phyloP scores from a whole-genome alignment of 2,329 filamentous ascomycete genomes.

The Aotearoamyces nothofagi region DNA sequence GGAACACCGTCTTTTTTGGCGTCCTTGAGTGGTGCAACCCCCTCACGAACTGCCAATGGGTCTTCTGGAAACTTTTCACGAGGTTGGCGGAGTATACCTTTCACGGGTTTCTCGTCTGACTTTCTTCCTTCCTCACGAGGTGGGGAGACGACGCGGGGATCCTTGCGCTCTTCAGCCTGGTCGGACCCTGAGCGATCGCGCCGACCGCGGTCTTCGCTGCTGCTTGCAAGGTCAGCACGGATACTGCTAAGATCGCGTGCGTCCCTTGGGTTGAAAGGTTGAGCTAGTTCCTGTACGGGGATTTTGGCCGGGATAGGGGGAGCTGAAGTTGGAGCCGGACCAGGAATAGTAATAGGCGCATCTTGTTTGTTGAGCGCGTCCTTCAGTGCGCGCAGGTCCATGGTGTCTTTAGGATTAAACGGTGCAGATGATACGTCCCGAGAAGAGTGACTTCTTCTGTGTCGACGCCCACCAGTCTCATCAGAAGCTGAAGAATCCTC shows the following conservation, averaged over 20 bases:
- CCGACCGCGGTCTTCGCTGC: not conserved
- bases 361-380: slow-evolving; percentile 16
- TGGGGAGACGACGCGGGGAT: slow-evolving; percentile 55
- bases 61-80: slow-evolving; percentile 78
- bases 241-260: slow-evolving; percentile 12
- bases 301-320: slow-evolving; percentile 3
- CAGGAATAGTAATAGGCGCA: not conserved
- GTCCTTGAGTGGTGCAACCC: slow-evolving; percentile 87
- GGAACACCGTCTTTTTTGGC: slow-evolving; percentile 64
- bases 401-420: slow-evolving; percentile 20
- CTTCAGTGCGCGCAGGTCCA: slow-evolving; percentile 18
- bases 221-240: slow-evolving; percentile 8
- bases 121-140: slow-evolving; percentile 36
- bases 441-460: slow-evolving; percentile 5
- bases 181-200: not conserved
- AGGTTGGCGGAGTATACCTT: slow-evolving; percentile 75
- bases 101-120: slow-evolving; percentile 53
- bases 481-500: slow-evolving; percentile 14
- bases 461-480: slow-evolving; percentile 6
- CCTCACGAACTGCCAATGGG: slow-evolving; percentile 67
- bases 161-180: not conserved
- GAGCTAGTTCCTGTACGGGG: slow-evolving; percentile 1
- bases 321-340: slow-evolving; percentile 2
- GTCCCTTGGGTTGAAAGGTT: slow-evolving; percentile 7
- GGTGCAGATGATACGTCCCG: slow-evolving; percentile 7